Base-by-base conservation (phyloP, 2,329 filamentous ascomycete species). In the Alternaria sp. region DNA sequence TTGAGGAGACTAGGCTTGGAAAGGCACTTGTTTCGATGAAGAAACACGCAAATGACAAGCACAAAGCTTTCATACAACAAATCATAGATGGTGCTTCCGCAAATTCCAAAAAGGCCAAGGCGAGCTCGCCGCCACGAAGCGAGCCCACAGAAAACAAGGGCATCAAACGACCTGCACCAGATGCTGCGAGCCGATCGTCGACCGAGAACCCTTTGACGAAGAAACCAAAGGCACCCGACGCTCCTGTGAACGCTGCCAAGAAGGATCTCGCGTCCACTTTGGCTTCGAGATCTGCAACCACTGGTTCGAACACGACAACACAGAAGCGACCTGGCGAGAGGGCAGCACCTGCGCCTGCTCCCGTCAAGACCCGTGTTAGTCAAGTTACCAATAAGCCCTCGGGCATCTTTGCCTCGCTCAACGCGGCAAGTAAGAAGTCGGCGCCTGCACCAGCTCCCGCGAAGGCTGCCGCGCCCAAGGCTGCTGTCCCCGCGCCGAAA, bases 1-100 rank as follows among this genome's bases (percentile, higher is more conserved):
- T 89, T 45, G 87, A 89, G 67, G 89, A 87, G 64, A 86, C 88
- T 44, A 91, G 91, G 72, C 87, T 93, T 60, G 86, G 88, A 61
- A 88, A 87, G 58, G 86, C 92, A 15, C 84, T 89, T 44, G 87
- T 87, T 64, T 85, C 87, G 9, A 87, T 91, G 72, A 85, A 84
- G 63, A 89, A 87, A 72, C 89, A 88, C 71, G 90, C 88, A 25
- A 89, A 92, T 71, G 84, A 86, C 0, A 87, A 90, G 56, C 87
- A 88, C 51, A 90, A 90, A 70, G 84, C 84, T 5, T 81, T 90
- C 50, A 87, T 90, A 5, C 84, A 85, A 37, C 84, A 85, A 63
- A 89, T 91, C 50, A 79, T 85, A 74, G 73, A 83, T 65, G 70
- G 77, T 53, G 79, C 76, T 53, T 71, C 84, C 2, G 81, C 84